Evolutionary conservation across 176 grass and related monocot species (phyloP).

Genomic region (Cenchrus americanus): DNA sequence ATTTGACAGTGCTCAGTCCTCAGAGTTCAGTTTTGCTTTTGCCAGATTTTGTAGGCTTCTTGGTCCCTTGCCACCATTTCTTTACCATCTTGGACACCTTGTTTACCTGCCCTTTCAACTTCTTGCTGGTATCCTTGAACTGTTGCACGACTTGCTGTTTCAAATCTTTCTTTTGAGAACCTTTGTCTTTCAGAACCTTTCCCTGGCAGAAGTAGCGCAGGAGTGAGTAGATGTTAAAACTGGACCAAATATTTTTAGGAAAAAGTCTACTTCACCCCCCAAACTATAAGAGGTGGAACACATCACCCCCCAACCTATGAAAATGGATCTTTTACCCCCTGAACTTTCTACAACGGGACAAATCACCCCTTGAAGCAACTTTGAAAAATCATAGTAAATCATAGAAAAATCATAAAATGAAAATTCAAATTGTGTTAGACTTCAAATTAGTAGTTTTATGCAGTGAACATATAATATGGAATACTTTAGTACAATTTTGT

Average conservation of each 20-base stretch:
- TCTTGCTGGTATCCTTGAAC: constrained; percentile 63
- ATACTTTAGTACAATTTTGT: too few species aligned
- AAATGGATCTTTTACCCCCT: too few species aligned
- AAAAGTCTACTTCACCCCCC: too few species aligned
- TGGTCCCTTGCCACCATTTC: constrained; percentile 83
- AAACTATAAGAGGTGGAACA: too few species aligned
- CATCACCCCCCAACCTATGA: too few species aligned
- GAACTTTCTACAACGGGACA: too few species aligned
- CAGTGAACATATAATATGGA: too few species aligned
- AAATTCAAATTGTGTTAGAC: too few species aligned
- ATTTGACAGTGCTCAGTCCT: not conserved
- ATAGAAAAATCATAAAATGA: too few species aligned
- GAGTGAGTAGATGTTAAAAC: not conserved
- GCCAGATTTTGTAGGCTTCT: constrained; percentile 51
- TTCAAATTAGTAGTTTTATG: too few species aligned
- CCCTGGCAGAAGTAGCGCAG: constrained; percentile 47
- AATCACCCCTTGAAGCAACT: too few species aligned
- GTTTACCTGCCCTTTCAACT: constrained; percentile 71
- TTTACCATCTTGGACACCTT: constrained; percentile 65
- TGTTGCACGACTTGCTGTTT: constrained; percentile 64
- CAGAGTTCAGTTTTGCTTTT: constrained; percentile 82
- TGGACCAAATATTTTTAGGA: constrained; percentile 17
- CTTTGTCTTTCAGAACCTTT: constrained; percentile 73
- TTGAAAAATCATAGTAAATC: too few species aligned
- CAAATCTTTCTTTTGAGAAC: constrained; percentile 66